These are phyloP conservation scores for Lichenothelia convexa DNA, from an alignment of 495 filamentous ascomycete genomes.

Conservation along the genomic window DNA sequence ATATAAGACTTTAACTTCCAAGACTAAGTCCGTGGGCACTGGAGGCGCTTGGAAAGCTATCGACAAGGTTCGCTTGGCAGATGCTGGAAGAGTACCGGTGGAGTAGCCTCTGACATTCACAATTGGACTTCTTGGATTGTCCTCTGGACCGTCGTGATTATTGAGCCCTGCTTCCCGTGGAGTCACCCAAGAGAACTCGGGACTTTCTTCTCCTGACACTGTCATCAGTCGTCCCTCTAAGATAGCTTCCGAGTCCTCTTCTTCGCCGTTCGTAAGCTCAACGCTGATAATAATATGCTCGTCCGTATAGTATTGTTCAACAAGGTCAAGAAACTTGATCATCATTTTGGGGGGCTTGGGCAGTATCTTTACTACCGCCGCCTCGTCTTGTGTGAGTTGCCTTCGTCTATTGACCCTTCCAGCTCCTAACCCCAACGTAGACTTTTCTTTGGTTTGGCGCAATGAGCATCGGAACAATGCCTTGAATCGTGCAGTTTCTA, in stretches of 20 bases:
- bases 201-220: conserved; percentile 31
- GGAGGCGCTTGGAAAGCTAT: conserved; percentile 28
- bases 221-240: conserved; percentile 52
- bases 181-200: conserved; percentile 27
- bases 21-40: conserved; percentile 41
- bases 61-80: conserved; percentile 22
- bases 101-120: too few species aligned
- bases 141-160: neutral
- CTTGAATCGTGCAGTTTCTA: conserved; percentile 1
- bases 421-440: conserved; percentile 13
- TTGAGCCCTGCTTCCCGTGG: conserved; percentile 11
- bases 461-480: conserved; percentile 11
- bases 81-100: conserved; percentile 26
- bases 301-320: conserved; percentile 62
- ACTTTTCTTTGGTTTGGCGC: conserved; percentile 24
- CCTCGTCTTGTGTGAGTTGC: conserved; percentile 28
- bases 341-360: conserved; percentile 88
- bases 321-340: conserved; percentile 40
- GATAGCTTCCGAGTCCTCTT: conserved; percentile 50
- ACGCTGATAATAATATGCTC: conserved; percentile 52
- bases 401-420: conserved; percentile 18
- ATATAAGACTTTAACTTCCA: conserved; percentile 59
- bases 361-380: conserved; percentile 43
- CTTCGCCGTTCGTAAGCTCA: conserved; percentile 65
- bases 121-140: too few species aligned